These are phyloP conservation scores for Annulohypoxylon nitens DNA, from an alignment of 495 filamentous ascomycete species.

Conservation along the genomic window DNA sequence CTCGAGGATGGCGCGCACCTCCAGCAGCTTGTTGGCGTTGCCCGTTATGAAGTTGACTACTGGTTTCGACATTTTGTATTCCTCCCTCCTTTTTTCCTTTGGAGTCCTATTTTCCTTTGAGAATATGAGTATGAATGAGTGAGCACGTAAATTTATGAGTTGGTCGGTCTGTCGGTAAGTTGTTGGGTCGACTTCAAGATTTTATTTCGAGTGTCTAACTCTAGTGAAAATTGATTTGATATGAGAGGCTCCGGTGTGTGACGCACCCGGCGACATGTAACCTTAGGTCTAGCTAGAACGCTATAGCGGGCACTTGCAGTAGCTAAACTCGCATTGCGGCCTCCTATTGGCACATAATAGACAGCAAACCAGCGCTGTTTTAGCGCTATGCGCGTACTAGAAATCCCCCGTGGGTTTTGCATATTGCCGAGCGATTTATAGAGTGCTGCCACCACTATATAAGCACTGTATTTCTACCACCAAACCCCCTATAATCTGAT, in stretches of 20 bases:
- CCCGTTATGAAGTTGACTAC: constrained; percentile 93
- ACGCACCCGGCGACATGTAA: constrained; percentile 41
- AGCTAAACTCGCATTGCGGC: not conserved
- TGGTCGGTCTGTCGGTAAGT: not conserved
- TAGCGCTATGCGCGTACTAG: not conserved
- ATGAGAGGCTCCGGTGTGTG: constrained; percentile 37
- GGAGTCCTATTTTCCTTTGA: too few species aligned
- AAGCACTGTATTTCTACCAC: too few species aligned
- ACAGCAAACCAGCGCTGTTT: not conserved
- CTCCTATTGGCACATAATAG: constrained; percentile 21
- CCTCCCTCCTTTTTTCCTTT: not conserved
- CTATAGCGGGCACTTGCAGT: constrained; percentile 22
- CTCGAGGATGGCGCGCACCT: constrained; percentile 88
- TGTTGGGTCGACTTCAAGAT: not conserved
- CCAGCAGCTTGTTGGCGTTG: constrained; percentile 90
- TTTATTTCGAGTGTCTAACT: too few species aligned
- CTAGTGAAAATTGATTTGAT: not conserved
- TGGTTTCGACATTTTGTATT: constrained; percentile 38
- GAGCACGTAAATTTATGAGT: not conserved
- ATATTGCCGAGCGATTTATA: too few species aligned
- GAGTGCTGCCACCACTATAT: too few species aligned
- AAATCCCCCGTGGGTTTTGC: not conserved
- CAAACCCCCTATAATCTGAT: too few species aligned
- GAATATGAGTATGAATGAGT: not conserved
- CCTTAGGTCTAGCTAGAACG: constrained; percentile 18